Percentiles rank a stretch among this genome's conserved stretches.
Evolutionary conservation across 2,329 filamentous ascomycete species (phyloP).

Genomic region (Claviceps pusilla): DNA sequence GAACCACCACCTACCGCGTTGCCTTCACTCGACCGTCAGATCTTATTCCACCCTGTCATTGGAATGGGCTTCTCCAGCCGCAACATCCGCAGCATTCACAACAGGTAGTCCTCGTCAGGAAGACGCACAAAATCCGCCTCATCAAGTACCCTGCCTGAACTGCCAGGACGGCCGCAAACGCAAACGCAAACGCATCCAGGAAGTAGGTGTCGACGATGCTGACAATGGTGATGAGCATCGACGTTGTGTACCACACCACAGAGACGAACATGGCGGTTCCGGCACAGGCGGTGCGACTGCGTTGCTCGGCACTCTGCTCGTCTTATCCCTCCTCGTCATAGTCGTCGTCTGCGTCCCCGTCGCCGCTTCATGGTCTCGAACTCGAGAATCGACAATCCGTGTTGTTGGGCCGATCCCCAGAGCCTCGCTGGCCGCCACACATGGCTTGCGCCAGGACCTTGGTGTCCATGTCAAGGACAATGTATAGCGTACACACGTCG

Average conservation of each 20-base stretch:
- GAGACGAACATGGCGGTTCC: conserved; percentile 14
- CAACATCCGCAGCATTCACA: conserved; percentile 31
- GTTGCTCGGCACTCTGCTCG: no score
- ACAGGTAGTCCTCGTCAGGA: conserved; percentile 51
- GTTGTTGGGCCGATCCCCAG: conserved; percentile 25
- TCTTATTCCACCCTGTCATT: conserved; percentile 22
- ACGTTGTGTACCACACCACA: conserved; percentile 35
- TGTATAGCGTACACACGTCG: no score
- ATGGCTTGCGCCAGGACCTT: conserved; percentile 6
- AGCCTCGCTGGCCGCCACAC: conserved; percentile 6
- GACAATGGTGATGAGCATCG: conserved; percentile 41
- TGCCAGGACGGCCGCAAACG: conserved; percentile 46
- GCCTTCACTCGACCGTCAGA: conserved; percentile 4
- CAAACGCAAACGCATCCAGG: conserved; percentile 30
- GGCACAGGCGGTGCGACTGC: conserved; percentile 1
- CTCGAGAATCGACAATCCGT: conserved; percentile 4
- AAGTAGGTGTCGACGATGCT: conserved; percentile 49
- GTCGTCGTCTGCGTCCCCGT: conserved; percentile 6
- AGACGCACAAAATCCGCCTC: conserved; percentile 38
- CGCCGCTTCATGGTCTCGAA: conserved; percentile 4
- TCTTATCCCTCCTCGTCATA: conserved; percentile 6
- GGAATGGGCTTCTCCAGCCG: conserved; percentile 48
- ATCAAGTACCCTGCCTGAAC: conserved; percentile 41
- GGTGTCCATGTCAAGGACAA: not conserved
- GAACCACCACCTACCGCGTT: no score